Base-by-base conservation (phyloP, 495 filamentous ascomycete genomes). In the Aspergillus wentii region DNA sequence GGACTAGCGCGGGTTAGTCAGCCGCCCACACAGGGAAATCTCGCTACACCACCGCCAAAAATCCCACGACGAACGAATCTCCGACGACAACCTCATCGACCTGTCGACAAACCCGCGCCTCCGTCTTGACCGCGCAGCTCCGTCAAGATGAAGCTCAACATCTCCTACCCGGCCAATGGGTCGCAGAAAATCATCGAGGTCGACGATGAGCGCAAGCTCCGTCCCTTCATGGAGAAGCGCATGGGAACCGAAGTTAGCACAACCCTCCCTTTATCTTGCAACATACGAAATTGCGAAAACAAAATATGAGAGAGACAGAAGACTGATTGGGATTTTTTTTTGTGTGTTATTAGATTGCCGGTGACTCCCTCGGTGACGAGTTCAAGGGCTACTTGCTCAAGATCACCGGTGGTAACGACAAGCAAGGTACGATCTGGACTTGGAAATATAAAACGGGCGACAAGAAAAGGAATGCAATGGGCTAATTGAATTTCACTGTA, bases 351-450 rank as follows among this genome's bases (percentile, higher is more conserved):
- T 58, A 70, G 67, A 52, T 72, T 51, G 70, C 81, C 47, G 92
- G 80, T 60, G 92, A 98, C 71, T 82, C 80, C 62, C 80, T 98
- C 57, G 94, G 92, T 52, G 86, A 94, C 64, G 92, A 98, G 74
- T 98, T 91, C 85, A 94, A 92, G 78, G 92, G 92, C 67, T 98
- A 97, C 75, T 42, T 72, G 36, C 64, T 72, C 63, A 85, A 82
- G 64, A 96, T 98, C 74, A 98, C 92, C 59, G 92, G 92, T 64
- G 92, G 94, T 68, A 98, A 98, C 83, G 92, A 98, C 85, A 98
- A 98, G 86, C 92, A 98, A 76, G 92, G 65, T 69, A 67, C 54
- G 65, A 21, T 13, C n/a, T n/a, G n/a, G n/a, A n/a, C n/a, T n/a
- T n/a, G n/a, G n/a, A n/a, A n/a, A n/a, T n/a, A n/a, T n/a, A n/a